These are phyloP conservation scores for Pleomassaria siparia DNA, from an alignment of 2,329 filamentous ascomycete genomes.

Conservation along the genomic window DNA sequence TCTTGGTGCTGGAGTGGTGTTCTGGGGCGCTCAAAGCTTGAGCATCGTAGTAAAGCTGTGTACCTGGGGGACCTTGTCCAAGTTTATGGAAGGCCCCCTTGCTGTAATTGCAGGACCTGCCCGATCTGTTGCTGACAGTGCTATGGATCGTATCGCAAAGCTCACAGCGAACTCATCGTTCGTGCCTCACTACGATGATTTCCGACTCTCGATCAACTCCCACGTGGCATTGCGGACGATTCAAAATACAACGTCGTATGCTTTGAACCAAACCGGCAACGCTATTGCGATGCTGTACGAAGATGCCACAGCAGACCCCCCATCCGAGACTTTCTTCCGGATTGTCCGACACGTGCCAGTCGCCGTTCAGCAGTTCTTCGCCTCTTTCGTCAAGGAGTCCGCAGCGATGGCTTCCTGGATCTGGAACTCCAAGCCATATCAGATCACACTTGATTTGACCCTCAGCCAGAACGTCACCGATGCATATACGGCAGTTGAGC, in stretches of 20 bases:
- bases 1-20: slow-evolving; percentile 57
- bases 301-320: slow-evolving; percentile 25
- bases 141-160: slow-evolving; percentile 38
- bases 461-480: slow-evolving; percentile 22
- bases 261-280: slow-evolving; percentile 34
- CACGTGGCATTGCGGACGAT: slow-evolving; percentile 42
- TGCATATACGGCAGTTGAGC: slow-evolving; percentile 37
- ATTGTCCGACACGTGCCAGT: slow-evolving; percentile 19
- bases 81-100: slow-evolving; percentile 20
- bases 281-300: slow-evolving; percentile 26
- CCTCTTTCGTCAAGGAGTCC: slow-evolving; percentile 12
- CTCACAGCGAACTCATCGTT: slow-evolving; percentile 29
- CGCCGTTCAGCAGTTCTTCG: slow-evolving; percentile 8
- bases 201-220: slow-evolving; percentile 40
- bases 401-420: slow-evolving; percentile 25
- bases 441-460: slow-evolving; percentile 39
- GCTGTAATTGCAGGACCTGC: slow-evolving; percentile 30
- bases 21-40: slow-evolving; percentile 35
- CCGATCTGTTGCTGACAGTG: slow-evolving; percentile 36
- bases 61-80: slow-evolving; percentile 21
- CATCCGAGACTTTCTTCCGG: slow-evolving; percentile 16
- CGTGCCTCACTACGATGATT: slow-evolving; percentile 33
- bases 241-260: slow-evolving; percentile 38
- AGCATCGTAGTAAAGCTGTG: slow-evolving; percentile 23
- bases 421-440: slow-evolving; percentile 39